Evolutionary conservation across 2,329 filamentous ascomycete species (phyloP).

Genomic region (Aspergillus candidus): DNA sequence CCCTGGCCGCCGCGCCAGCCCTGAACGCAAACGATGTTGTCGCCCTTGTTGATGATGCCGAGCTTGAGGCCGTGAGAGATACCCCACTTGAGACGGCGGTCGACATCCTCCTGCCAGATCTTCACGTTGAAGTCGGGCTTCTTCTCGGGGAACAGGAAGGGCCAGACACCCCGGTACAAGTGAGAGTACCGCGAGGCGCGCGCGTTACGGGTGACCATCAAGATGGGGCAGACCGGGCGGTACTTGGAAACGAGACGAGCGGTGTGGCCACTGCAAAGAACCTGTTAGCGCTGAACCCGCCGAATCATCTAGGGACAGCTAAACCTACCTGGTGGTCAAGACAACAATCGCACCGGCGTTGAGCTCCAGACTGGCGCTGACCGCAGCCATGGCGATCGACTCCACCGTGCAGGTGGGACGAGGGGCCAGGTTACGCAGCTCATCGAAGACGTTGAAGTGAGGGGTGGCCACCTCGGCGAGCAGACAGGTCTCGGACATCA

Average conservation of each 20-base stretch:
- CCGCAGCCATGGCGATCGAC: slow-evolving; percentile 94
- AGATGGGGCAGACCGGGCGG: slow-evolving; percentile 96
- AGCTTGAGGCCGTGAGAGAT: slow-evolving; percentile 81
- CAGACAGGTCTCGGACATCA: slow-evolving; percentile 98
- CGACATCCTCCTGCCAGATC: slow-evolving; percentile 99
- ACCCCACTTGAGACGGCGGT: slow-evolving; percentile 95
- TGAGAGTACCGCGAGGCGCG: slow-evolving; percentile 79
- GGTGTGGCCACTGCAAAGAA: slow-evolving; percentile 66
- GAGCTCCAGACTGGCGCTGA: slow-evolving; percentile 90
- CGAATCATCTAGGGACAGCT: neutral
- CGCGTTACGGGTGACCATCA: slow-evolving; percentile 92
- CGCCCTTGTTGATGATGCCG: slow-evolving; percentile 70
- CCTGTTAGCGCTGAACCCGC: slow-evolving; percentile 13
- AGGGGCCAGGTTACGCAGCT: slow-evolving; percentile 76
- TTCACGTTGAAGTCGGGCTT: slow-evolving; percentile 92
- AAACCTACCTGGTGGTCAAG: slow-evolving; percentile 71
- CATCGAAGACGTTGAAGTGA: slow-evolving; percentile 94
- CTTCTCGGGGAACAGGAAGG: slow-evolving; percentile 85
- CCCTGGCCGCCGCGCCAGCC: slow-evolving; percentile 64
- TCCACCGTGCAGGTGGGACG: slow-evolving; percentile 83
- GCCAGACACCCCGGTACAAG: slow-evolving; percentile 95
- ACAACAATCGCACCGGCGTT: slow-evolving; percentile 95
- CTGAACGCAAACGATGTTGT: slow-evolving; percentile 62
- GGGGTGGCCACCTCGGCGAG: slow-evolving; percentile 96
- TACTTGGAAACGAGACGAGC: slow-evolving; percentile 97